These are phyloP conservation scores for Aspergillus ellipticus DNA, from an alignment of 495 filamentous ascomycete species.

Conservation along the genomic window DNA sequence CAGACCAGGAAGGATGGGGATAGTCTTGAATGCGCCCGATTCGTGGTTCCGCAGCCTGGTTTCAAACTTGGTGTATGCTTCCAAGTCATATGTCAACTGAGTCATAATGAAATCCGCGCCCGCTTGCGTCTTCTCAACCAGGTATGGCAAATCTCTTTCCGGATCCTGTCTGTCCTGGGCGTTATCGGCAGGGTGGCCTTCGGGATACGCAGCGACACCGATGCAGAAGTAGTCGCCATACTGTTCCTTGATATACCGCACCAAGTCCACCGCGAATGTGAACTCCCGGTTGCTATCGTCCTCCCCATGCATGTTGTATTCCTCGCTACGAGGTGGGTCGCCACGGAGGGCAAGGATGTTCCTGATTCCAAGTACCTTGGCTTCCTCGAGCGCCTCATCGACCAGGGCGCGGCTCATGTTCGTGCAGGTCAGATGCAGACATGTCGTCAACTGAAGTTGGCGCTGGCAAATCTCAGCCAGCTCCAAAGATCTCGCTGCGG, in stretches of 20 bases:
- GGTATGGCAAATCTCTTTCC: constrained; percentile 76
- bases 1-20: constrained; percentile 88
- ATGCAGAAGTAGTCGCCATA: constrained; percentile 97
- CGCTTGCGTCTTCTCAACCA: constrained; percentile 86
- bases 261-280: constrained; percentile 83
- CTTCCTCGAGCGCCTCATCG: constrained; percentile 85
- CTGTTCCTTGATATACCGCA: constrained; percentile 77
- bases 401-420: constrained; percentile 89
- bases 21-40: constrained; percentile 80
- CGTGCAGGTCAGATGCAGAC: constrained; percentile 93
- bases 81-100: constrained; percentile 91
- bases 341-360: constrained; percentile 93
- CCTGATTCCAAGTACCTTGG: constrained; percentile 86
- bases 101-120: constrained; percentile 99
- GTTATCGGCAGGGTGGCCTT: constrained; percentile 91
- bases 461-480: constrained; percentile 93
- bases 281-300: constrained; percentile 76
- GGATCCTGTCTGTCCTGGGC: constrained; percentile 76
- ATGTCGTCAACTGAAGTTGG: constrained; percentile 87
- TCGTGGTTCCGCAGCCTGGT: constrained; percentile 71
- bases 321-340: constrained; percentile 86
- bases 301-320: constrained; percentile 68
- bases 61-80: constrained; percentile 79
- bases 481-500: constrained; percentile 83
- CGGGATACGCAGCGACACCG: constrained; percentile 90